Conservation (phyloP, 768 basidiomycete genomes). For the Psilocybe sp. region DNA sequence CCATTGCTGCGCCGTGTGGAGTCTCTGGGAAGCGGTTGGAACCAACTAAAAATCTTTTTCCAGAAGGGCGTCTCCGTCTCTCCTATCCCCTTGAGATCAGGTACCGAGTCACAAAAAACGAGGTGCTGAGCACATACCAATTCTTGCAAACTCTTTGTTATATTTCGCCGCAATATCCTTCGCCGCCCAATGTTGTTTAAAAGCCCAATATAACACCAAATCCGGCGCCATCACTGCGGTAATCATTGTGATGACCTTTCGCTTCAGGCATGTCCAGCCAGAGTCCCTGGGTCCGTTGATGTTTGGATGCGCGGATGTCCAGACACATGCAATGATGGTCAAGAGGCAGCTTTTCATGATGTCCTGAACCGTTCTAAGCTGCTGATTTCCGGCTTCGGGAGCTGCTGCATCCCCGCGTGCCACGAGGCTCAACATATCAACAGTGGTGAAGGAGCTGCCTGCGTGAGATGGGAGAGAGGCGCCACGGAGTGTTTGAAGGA, state of each 20-base stretch:
- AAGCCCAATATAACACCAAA: constrained; percentile 12
- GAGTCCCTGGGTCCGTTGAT: constrained; percentile 8
- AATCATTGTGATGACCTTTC: constrained; percentile 8
- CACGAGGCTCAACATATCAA: too few relatives aligned
- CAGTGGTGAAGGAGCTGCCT: too few relatives aligned
- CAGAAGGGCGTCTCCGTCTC: neutral
- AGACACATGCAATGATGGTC: constrained; percentile 18
- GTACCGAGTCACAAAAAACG: neutral
- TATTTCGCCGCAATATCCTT: constrained; percentile 1
- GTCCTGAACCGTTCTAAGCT: too few relatives aligned
- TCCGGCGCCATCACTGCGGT: constrained; percentile 13
- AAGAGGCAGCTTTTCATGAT: constrained; percentile 18
- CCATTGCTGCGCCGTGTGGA: neutral
- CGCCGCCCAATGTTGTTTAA: constrained; percentile 7
- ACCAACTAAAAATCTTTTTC: neutral
- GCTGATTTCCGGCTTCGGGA: too few relatives aligned
- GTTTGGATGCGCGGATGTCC: constrained; percentile 18
- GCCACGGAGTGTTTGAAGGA: too few relatives aligned
- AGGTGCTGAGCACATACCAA: neutral
- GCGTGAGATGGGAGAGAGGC: too few relatives aligned
- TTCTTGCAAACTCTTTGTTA: neutral
- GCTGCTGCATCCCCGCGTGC: too few relatives aligned
- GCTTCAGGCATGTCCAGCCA: constrained; percentile 1
- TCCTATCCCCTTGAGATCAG: neutral
- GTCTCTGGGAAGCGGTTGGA: neutral